Evolutionary conservation across 2,329 filamentous ascomycete genomes (phyloP), one percentile per base, ranked within the genome.

Genomic region (Fusarium haematococcum): DNA sequence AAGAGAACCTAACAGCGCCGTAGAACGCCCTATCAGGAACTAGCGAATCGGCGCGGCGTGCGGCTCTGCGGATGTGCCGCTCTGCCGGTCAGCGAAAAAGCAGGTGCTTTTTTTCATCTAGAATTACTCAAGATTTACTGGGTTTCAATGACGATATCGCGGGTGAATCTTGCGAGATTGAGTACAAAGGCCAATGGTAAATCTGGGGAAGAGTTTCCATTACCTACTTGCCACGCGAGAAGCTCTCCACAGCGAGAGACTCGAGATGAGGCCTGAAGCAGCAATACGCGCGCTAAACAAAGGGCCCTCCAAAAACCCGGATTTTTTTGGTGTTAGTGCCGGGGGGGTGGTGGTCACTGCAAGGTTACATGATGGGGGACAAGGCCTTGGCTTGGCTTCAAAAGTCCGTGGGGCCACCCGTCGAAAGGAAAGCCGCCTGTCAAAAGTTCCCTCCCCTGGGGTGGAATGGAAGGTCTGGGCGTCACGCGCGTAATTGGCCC

Each of bases 131-230:
- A 72, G 30, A 62, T 7, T 9, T 50, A 56, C 68, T 25, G 56
- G 71, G 65, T 41, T 43, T 60, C 30, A 56, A 50, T 68, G 58
- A 75, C 61, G 72, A 73, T 58, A 75, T 69, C 23, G 25, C 30
- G n/a, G 37, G 32, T 27, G 37, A 25, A 65, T 74, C 60, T 74
- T 58, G 50, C 63, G 61, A 48, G 25, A 73, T 65, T 61, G 33
- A 35, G 50, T 10, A 66, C 14, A 61, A 18, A 45, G 7, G 18
- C 62, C 23, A 64, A 59, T 61, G 18, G 43, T 23, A 25, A 71
- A 73, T 73, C 70, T 67, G 70, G 71, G 70, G 64, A 70, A 50
- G 9, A 58, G 70, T 68, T 74, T 63, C 45, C 57, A 63, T 74
- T 71, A 74, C 71, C 32, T 20, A n/a, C 67, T 56, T 63, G 39